Percentiles rank a stretch among this genome's conserved stretches.
phyloP scores from a whole-genome alignment of 2,329 filamentous ascomycete genomes.

The Neofusicoccum kwambonambiense region DNA sequence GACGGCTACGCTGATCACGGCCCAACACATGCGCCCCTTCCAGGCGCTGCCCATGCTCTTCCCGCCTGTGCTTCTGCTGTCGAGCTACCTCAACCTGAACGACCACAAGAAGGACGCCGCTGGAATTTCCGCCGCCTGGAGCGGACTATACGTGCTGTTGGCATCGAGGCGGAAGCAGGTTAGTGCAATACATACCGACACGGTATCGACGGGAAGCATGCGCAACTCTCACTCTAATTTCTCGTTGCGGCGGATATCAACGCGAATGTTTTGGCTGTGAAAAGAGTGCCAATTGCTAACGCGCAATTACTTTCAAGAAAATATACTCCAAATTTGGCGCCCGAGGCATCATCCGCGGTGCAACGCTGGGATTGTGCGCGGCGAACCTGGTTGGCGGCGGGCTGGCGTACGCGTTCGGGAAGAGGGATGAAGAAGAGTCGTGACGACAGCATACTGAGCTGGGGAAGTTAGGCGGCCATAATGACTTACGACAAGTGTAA shows the following conservation, averaged over 20 bases:
- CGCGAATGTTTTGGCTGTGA: not conserved
- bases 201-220: too few species aligned
- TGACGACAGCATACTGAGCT: not conserved
- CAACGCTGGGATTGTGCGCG: constrained; percentile 51
- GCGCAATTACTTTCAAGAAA: constrained; percentile 25
- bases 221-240: not conserved
- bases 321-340: constrained; percentile 50
- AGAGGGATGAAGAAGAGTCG: constrained; percentile 33
- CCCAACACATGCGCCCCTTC: constrained; percentile 66
- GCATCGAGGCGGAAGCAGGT: constrained; percentile 57
- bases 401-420: constrained; percentile 52
- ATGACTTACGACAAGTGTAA: not conserved
- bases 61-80: constrained; percentile 64
- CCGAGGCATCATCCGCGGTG: constrained; percentile 53
- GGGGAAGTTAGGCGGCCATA: not conserved
- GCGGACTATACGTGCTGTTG: constrained; percentile 62
- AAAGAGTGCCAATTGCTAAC: constrained; percentile 1
- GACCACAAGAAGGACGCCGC: constrained; percentile 63
- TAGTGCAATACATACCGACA: not conserved
- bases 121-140: constrained; percentile 64
- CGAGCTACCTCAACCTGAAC: constrained; percentile 63
- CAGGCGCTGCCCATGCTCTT: constrained; percentile 66
- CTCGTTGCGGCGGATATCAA: not conserved
- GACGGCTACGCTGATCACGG: constrained; percentile 64
- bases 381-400: constrained; percentile 53